Conservation (phyloP, 805 yeast species). For the Geotrichum ghanense region DNA sequence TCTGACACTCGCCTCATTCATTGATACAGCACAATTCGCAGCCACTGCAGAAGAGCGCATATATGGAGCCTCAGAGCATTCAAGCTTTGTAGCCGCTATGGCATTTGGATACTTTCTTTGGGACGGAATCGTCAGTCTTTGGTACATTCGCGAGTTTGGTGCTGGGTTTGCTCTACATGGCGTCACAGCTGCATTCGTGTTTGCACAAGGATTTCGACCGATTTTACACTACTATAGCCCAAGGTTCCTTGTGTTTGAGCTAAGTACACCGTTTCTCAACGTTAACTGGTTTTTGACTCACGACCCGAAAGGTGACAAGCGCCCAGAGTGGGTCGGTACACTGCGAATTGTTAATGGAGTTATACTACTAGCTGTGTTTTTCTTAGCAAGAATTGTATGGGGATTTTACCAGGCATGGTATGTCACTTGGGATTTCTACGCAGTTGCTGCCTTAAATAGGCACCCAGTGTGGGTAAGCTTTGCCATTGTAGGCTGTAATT, state of each 20-base stretch:
- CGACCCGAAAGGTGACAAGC: slow-evolving; percentile 56
- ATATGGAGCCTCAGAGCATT: slow-evolving; percentile 63
- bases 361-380: slow-evolving; percentile 55
- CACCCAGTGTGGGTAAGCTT: slow-evolving; percentile 38
- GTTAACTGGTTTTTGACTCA: slow-evolving; percentile 82
- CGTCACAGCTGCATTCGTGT: slow-evolving; percentile 65
- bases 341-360: slow-evolving; percentile 60
- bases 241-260: slow-evolving; percentile 72
- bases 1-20: slow-evolving; percentile 40
- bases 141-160: slow-evolving; percentile 61
- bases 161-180: slow-evolving; percentile 77
- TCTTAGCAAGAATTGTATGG: slow-evolving; percentile 72
- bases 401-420: slow-evolving; percentile 63
- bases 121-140: slow-evolving; percentile 67
- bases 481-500: slow-evolving; percentile 44
- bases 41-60: slow-evolving; percentile 34
- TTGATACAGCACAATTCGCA: slow-evolving; percentile 35
- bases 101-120: slow-evolving; percentile 84
- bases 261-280: slow-evolving; percentile 91
- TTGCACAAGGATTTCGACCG: slow-evolving; percentile 52
- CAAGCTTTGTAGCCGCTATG: slow-evolving; percentile 59
- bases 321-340: slow-evolving; percentile 47
- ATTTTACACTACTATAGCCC: slow-evolving; percentile 75
- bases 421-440: slow-evolving; percentile 37
- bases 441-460: slow-evolving; percentile 17